phyloP scores from a whole-genome alignment of 495 filamentous ascomycete genomes.

The Trichoderma gamsii region DNA sequence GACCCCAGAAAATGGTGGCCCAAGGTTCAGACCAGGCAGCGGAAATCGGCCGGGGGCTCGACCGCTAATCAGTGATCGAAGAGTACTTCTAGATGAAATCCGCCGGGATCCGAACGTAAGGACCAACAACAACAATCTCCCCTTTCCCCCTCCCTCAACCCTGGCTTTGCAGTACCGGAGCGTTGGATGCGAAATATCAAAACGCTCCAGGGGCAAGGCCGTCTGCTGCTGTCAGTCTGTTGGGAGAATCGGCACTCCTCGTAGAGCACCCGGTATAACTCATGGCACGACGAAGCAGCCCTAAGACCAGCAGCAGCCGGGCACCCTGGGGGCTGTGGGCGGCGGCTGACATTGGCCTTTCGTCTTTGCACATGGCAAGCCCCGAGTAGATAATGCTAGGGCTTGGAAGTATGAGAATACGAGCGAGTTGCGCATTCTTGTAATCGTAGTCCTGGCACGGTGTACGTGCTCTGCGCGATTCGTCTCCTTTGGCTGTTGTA shows the following conservation, averaged over 20 bases:
- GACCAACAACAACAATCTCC: not conserved
- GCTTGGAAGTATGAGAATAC: too few relatives aligned
- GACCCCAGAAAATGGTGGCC: not conserved
- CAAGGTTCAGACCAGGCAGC: constrained; percentile 1
- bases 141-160: constrained; percentile 6
- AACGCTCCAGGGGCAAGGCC: not conserved
- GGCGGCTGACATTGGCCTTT: not conserved
- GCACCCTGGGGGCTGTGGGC: not conserved
- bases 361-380: not conserved
- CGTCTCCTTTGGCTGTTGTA: too few relatives aligned
- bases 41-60: constrained; percentile 9
- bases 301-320: not conserved
- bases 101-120: constrained; percentile 2
- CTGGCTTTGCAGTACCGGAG: not conserved
- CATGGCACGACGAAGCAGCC: not conserved
- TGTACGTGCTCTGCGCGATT: too few relatives aligned
- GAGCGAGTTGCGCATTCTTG: too few relatives aligned
- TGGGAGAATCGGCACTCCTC: not conserved
- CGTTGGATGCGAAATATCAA: constrained; percentile 1
- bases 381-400: not conserved
- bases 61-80: constrained; percentile 12
- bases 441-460: too few relatives aligned
- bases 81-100: not conserved
- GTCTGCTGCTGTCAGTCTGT: not conserved
- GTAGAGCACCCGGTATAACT: too few relatives aligned